Evolutionary conservation across 2,329 filamentous ascomycete genomes (phyloP), one percentile per base, ranked within the genome.

Genomic region (Metarhizium rileyi): DNA sequence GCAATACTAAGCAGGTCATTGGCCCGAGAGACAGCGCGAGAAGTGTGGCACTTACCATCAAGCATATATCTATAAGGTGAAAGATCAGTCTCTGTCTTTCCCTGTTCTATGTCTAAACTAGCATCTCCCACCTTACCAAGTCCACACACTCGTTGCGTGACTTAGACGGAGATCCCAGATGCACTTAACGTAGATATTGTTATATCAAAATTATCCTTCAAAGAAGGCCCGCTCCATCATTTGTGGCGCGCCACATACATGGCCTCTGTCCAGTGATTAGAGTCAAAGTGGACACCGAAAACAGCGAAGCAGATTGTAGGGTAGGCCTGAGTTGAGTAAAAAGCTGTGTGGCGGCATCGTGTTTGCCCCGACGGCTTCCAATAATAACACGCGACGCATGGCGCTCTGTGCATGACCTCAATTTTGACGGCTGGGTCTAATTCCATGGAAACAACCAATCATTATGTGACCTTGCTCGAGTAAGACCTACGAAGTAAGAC

Each of bases 171-270:
- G 8, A 16, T 16, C 18, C 22, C 10, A n/a, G 16, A 44, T 35
- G 18, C 40, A 44, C n/a, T 18, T 16, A 12, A 35, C n/a, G 28
- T 12, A 20, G 6, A 22, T 44, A 44, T 25, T 16, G 44, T 30
- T 44, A 27, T 47, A 25, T 25, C 36, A 38, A 8, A 44, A 44
- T 5, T 40, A 51, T 44, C n/a, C 8, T 41, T 18, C 40, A 48
- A 51, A 48, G 41, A 41, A 41, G 46, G 49, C 35, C n/a, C 25
- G 16, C 42, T 44, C 38, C 35, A 43, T 30, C 33, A 14, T 7
- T n/a, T 45, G 49, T 51, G 49, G 49, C 49, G 49, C 49, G 48
- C 12, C 8, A 18, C 10, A 12, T 22, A 22, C 35, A 23, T 20
- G 25, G 25, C 4, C 20, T 30, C 23, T 27, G 18, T 25, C 22